A percentile compares a stretch with the other conserved stretches of the same genome.
Evolutionary conservation across 169 alveolate genomes (phyloP).

Genomic region (Plasmodium coatneyi): DNA sequence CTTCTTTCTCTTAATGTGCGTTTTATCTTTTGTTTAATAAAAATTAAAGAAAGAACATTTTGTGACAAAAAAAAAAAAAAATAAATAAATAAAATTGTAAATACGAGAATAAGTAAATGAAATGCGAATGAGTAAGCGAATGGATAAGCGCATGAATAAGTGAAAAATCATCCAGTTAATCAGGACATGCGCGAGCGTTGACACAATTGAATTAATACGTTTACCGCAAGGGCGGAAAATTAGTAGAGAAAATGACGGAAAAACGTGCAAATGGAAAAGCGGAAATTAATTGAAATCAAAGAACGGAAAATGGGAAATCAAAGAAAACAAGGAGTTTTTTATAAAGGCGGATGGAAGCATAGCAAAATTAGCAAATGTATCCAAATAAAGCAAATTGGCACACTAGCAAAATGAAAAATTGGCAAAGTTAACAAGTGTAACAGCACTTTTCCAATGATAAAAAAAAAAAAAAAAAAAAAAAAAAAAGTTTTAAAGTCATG

Average conservation of each 20-base stretch:
- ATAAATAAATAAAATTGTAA: neutral
- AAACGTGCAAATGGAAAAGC: constrained; percentile 21
- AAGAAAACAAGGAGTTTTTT: neutral
- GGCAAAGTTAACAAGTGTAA: constrained; percentile 31
- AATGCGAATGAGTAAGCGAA: neutral
- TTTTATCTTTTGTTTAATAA: constrained; percentile 7
- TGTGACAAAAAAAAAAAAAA: constrained; percentile 16
- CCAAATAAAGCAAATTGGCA: neutral
- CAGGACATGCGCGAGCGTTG: neutral
- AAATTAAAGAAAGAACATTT: constrained; percentile 21
- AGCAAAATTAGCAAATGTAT: neutral
- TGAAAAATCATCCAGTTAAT: neutral
- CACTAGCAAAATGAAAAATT: neutral
- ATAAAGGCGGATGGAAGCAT: neutral
- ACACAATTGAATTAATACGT: constrained; percentile 35
- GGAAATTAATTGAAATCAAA: constrained; percentile 35
- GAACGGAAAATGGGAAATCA: neutral
- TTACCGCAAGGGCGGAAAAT: neutral
- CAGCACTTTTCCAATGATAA: neutral
- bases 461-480: constrained; percentile 23
- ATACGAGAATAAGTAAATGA: neutral
- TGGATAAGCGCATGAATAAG: neutral
- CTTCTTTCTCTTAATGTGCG: constrained; percentile 8
- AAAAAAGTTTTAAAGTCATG: neutral
- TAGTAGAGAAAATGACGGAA: constrained; percentile 16